These are phyloP conservation scores for Claviceps spartinae DNA, from an alignment of 2,329 filamentous ascomycete species.

Conservation along the genomic window DNA sequence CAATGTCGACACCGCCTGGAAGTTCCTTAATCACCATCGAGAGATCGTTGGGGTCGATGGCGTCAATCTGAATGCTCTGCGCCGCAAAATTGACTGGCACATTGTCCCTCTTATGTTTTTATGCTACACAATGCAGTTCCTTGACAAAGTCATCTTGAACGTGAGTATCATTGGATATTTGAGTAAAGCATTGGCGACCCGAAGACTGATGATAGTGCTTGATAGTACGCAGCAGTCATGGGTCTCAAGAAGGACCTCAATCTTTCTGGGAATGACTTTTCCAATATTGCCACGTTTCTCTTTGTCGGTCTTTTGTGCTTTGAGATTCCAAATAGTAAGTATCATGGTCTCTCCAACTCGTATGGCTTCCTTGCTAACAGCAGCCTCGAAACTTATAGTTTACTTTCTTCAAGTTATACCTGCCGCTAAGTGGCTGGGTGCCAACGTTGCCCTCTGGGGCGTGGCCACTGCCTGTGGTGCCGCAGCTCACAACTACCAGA, in stretches of 20 bases:
- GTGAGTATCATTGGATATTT: slow-evolving; percentile 22
- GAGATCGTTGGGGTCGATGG: slow-evolving; percentile 19
- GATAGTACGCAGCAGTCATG: slow-evolving; percentile 54
- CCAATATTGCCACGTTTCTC: slow-evolving; percentile 46
- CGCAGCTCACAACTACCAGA: slow-evolving; percentile 37
- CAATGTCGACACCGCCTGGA: slow-evolving; percentile 32
- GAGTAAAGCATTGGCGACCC: too few species aligned
- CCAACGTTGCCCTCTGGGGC: slow-evolving; percentile 47
- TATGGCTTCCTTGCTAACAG: background rate
- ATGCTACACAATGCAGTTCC: slow-evolving; percentile 48
- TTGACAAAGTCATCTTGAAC: slow-evolving; percentile 52
- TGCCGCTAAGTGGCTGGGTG: slow-evolving; percentile 45
- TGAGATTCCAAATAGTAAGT: slow-evolving; percentile 44
- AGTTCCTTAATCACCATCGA: slow-evolving; percentile 28
- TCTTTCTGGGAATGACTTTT: slow-evolving; percentile 46
- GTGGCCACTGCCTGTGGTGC: slow-evolving; percentile 39
- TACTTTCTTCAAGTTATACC: slow-evolving; percentile 48
- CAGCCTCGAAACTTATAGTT: slow-evolving; percentile 18
- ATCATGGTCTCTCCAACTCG: background rate
- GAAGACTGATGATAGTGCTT: background rate
- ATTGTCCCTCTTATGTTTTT: slow-evolving; percentile 49
- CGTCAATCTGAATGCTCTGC: slow-evolving; percentile 30
- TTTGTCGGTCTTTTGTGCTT: slow-evolving; percentile 48
- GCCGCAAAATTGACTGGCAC: slow-evolving; percentile 43
- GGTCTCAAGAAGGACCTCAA: slow-evolving; percentile 39